Base-by-base conservation (phyloP, 148 eudicot species). In the Vaccinium corymbosum region DNA sequence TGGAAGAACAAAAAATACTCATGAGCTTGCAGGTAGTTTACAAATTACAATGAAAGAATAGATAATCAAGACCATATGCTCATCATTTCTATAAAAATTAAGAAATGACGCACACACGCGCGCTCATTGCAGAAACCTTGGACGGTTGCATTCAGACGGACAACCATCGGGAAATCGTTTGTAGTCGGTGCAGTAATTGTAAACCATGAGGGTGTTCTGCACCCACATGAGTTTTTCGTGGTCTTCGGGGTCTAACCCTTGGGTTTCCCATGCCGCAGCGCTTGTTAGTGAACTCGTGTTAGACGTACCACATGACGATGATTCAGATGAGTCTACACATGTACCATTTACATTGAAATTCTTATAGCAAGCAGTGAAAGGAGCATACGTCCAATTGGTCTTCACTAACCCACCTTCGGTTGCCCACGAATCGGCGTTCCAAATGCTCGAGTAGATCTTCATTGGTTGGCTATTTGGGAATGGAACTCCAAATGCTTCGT, bases 401-500 rank as follows among this genome's bases (percentile, higher is more conserved):
- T 84, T 84, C 15, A 84, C 64, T 9, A 22, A 11, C 13, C 82
- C 82, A 6, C 85, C 85, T 51, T 78, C 52, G 7, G 85, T 84
- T n/a, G 82, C 82, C 85, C 85, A 84, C 46, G 68, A 61, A 22
- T 84, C 85, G 1, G 64, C 85, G 11, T 66, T 62, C 85, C 85
- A 84, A 13, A 84, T 50, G 75, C 85, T 84, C 6, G 81, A 70
- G 75, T 78, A 84, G 0, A 78, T n/a, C 20, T 81, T 78, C 82
- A 84, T 84, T 7, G 85, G 14, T 35, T 84, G 77, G 68, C 29
- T 77, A 19, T 64, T 84, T 0, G 85, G 85, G 77, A 50, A 84
- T 3, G 76, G 46, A n/a, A 84, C 81, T 0, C 82, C 85, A 15
- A 66, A 52, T 1, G 77, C 82, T 68, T 84, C 52, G 35, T 68